Evolutionary conservation across 2,329 filamentous ascomycete genomes (phyloP).

Genomic region (Pestalotiopsis sp.): DNA sequence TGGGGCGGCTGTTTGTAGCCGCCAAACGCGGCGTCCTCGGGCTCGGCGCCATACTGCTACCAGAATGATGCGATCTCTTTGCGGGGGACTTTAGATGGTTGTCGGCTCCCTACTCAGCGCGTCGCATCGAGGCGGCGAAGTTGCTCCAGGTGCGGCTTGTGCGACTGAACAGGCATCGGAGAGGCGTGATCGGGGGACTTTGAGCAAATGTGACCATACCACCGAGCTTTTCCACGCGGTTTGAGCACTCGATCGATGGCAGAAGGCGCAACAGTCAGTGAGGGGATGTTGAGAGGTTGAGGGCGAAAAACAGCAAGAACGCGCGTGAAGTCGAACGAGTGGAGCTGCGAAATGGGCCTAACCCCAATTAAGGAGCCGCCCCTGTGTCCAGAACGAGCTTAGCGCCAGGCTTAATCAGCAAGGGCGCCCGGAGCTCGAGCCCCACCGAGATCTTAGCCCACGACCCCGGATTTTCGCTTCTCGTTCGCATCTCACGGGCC

Average conservation of each 20-base stretch:
- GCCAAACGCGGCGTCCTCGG: constrained; percentile 31
- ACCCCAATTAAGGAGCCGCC: not conserved
- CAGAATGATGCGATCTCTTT: constrained; percentile 7
- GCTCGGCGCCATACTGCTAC: constrained; percentile 30
- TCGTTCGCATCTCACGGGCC: not conserved
- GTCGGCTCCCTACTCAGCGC: constrained; percentile 30
- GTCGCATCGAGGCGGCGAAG: constrained; percentile 33
- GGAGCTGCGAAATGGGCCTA: constrained; percentile 4
- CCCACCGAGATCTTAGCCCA: not conserved
- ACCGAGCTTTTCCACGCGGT: constrained; percentile 1
- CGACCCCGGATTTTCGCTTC: constrained; percentile 1
- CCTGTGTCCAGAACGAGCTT: not conserved
- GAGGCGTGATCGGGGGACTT: constrained; percentile 13
- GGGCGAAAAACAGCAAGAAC: constrained; percentile 10
- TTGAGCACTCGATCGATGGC: not conserved
- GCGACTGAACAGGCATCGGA: constrained; percentile 35
- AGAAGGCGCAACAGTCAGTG: not conserved
- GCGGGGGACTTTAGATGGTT: constrained; percentile 17
- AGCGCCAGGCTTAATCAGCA: constrained; percentile 3
- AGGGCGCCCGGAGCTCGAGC: not conserved
- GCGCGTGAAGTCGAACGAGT: constrained; percentile 12
- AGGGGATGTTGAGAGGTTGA: constrained; percentile 11
- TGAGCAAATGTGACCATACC: not conserved
- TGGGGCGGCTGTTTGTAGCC: constrained; percentile 24
- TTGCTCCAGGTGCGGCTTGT: constrained; percentile 26